A percentile compares a stretch with the other conserved stretches of the same genome.
phyloP scores from a whole-genome alignment of 164 flowering plant species.

The Warburgia ugandensis region DNA sequence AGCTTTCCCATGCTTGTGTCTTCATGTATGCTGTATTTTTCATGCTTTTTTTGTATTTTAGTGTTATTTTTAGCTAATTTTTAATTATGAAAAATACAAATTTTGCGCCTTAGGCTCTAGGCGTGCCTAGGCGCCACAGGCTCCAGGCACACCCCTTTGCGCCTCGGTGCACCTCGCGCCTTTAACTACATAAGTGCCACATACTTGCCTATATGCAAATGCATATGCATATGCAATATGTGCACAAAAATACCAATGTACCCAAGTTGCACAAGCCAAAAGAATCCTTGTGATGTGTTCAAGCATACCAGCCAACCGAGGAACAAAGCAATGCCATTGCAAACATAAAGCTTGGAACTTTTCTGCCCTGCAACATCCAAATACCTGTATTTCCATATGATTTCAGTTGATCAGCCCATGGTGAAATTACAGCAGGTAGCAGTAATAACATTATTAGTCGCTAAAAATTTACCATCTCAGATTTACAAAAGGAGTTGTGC shows the following conservation, averaged over 20 bases:
- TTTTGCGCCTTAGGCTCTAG: no score
- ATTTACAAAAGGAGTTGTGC: conserved; percentile 75
- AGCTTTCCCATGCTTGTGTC: no score
- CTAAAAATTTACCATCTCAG: conserved; percentile 52
- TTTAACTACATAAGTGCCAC: no score
- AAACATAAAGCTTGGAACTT: conserved; percentile 45
- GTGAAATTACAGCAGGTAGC: conserved; percentile 1
- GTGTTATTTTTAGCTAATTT: no score
- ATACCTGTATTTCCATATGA: conserved; percentile 38
- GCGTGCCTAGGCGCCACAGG: no score
- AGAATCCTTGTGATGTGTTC: neutral
- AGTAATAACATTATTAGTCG: neutral
- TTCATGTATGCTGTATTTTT: no score
- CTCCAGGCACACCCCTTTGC: no score
- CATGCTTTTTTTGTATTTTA: no score
- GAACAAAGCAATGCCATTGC: conserved; percentile 67
- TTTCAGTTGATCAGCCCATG: neutral
- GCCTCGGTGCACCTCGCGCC: no score
- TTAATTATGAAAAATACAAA: no score
- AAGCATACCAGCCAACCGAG: conserved; percentile 41
- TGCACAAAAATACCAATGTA: neutral
- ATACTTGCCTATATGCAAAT: no score
- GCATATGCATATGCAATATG: no score
- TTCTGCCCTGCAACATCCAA: conserved; percentile 67
- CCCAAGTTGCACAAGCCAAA: neutral